Conservation (phyloP, 2,329 filamentous ascomycete species). For the Aspergillus aculeatus region DNA sequence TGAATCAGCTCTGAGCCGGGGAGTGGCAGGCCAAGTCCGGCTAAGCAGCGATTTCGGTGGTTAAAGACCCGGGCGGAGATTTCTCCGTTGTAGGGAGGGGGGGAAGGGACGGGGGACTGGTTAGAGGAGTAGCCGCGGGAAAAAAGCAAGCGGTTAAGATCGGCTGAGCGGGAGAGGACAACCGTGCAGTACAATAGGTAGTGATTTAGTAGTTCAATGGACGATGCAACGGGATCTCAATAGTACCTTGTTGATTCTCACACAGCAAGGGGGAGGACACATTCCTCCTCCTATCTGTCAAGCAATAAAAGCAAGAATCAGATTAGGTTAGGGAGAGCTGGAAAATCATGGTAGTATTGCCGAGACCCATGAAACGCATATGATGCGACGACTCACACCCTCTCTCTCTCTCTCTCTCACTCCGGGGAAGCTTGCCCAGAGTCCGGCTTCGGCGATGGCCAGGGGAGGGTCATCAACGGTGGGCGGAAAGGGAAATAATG, state of each 20-base stretch:
- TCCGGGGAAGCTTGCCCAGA: neutral
- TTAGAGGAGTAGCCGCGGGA: constrained; percentile 11
- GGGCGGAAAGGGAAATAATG: constrained; percentile 21
- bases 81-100: constrained; percentile 6
- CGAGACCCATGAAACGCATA: neutral
- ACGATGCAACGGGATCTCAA: neutral
- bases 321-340: neutral
- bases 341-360: neutral
- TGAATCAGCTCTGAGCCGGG: constrained; percentile 2
- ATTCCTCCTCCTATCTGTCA: neutral
- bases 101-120: too few species aligned
- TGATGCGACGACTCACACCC: neutral
- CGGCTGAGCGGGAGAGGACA: neutral
- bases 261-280: too few species aligned
- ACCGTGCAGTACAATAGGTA: neutral
- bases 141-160: constrained; percentile 13
- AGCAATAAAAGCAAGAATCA: neutral
- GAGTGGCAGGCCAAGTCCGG: neutral
- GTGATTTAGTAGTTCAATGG: neutral
- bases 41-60: constrained; percentile 15
- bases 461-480: constrained; percentile 7
- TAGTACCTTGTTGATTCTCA: too few species aligned
- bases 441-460: constrained; percentile 31
- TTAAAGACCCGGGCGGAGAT: constrained; percentile 9
- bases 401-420: neutral